These are phyloP conservation scores for Pinus albicaulis DNA, from an alignment of 75 land plant species.

Conservation along the genomic window DNA sequence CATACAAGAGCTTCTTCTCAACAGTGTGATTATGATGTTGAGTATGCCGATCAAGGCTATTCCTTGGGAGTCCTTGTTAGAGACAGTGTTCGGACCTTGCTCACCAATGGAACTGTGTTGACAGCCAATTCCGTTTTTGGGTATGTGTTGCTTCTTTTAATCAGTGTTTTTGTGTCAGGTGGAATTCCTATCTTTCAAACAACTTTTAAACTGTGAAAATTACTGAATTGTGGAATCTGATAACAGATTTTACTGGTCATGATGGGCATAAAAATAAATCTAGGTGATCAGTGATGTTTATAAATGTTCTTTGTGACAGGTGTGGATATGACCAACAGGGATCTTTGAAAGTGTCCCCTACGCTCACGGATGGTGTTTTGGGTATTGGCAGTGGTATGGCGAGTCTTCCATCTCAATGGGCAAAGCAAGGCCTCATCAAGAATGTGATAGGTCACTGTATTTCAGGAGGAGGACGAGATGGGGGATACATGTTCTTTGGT, in stretches of 20 bases:
- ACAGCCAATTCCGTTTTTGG: conserved; percentile 26
- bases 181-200: background rate
- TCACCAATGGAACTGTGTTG: conserved; percentile 15
- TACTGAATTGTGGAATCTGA: background rate
- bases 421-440: conserved; percentile 43
- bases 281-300: background rate
- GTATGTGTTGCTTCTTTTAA: conserved; percentile 7
- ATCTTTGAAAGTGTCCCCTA: conserved; percentile 26
- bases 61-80: conserved; percentile 33
- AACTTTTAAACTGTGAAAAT: background rate
- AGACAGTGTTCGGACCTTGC: conserved; percentile 10
- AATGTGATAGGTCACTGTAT: conserved; percentile 87
- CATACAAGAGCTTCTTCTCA: background rate
- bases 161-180: too few relatives aligned
- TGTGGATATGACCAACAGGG: conserved; percentile 85
- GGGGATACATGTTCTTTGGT: conserved; percentile 83
- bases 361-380: conserved; percentile 74
- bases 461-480: conserved; percentile 44
- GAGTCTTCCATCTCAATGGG: conserved; percentile 69
- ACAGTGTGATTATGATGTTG: conserved; percentile 39
- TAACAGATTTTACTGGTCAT: background rate
- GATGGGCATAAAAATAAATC: background rate
- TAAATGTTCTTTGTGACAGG: conserved; percentile 22
- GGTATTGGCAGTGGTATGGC: conserved; percentile 69
- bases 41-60: conserved; percentile 35